Percentiles rank a stretch among this genome's conserved stretches.
Conservation (phyloP, 2,329 filamentous ascomycete genomes). For the Parafenestella ontariensis region DNA sequence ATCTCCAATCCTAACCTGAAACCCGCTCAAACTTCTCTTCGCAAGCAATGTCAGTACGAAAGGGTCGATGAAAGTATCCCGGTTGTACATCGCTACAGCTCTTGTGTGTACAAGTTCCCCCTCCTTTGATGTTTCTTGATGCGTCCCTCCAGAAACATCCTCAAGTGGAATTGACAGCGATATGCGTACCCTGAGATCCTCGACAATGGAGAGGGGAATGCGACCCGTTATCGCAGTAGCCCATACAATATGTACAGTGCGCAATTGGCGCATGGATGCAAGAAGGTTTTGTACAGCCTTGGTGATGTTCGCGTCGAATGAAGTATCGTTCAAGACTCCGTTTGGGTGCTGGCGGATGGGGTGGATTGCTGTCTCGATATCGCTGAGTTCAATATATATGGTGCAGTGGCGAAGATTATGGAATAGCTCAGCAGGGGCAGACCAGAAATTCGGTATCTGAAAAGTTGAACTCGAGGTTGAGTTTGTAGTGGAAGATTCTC, state of each 20-base stretch:
- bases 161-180: no score
- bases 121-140: background rate
- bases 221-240: background rate
- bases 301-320: constrained; percentile 2
- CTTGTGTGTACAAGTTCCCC: background rate
- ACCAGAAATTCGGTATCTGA: constrained; percentile 20
- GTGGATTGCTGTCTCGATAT: background rate
- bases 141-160: no score
- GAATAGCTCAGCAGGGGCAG: constrained; percentile 6
- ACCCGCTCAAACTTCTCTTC: background rate
- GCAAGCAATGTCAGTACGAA: background rate
- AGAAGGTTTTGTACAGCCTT: background rate
- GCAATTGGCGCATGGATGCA: background rate
- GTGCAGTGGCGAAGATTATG: constrained; percentile 16
- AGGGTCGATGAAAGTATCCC: background rate
- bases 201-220: background rate
- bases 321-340: background rate
- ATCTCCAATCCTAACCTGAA: background rate
- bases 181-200: background rate
- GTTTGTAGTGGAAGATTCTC: no score
- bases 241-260: background rate
- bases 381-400: constrained; percentile 21
- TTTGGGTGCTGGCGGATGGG: background rate
- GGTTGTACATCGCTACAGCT: background rate
- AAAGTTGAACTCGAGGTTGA: no score